Base-by-base conservation (phyloP, 768 basidiomycete genomes). In the Guyanaporus albipodus region DNA sequence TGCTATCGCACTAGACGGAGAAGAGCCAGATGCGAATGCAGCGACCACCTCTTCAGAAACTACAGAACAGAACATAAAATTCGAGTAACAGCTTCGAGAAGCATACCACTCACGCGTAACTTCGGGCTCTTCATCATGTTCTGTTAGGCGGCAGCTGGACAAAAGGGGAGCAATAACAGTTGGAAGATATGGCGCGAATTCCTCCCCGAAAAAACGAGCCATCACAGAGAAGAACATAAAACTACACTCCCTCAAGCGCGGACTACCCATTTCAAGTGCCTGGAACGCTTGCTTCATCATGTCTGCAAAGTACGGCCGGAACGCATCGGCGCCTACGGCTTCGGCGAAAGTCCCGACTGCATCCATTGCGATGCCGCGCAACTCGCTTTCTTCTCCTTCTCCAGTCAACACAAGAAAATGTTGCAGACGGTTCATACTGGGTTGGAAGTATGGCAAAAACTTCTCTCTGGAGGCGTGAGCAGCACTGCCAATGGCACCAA, bases 171-270 rank as follows among this genome's bases (percentile, higher is more conserved):
- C 92, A 24, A 99, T 80, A 50, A 97, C 91, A 50, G 77, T 81
- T 8, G 83, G 78, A 27, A 98, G 78, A 69, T 92, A 97, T 3
- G 77, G 76, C 2, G 91, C 85, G 58, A 98, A 98, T 59, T 98
- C 93, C 47, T 91, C 91, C 39, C 82, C 89, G 60, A 96, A 99
- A 15, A 99, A 92, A 38, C 87, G 80, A n/a, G 93, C 89, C 88
- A 99, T 94, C 53, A 95, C 92, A 46, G 93, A 91, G 59, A 98
- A 98, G 82, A 97, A 97, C 55, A 99, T 73, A 82, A 96, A 98
- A 60, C 86, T 89, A 69, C 93, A 96, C 67, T 99, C 96, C 59
- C 89, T 78, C 50, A 98, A 74, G 50, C 93, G 78, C 3, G 91
- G 83, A 54, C 86, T 89, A 46, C 89, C 89, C 69, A 91, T 80